Base-by-base conservation (phyloP, 1,139 yeast genomes). In the Yamadazyma jaroonii region DNA sequence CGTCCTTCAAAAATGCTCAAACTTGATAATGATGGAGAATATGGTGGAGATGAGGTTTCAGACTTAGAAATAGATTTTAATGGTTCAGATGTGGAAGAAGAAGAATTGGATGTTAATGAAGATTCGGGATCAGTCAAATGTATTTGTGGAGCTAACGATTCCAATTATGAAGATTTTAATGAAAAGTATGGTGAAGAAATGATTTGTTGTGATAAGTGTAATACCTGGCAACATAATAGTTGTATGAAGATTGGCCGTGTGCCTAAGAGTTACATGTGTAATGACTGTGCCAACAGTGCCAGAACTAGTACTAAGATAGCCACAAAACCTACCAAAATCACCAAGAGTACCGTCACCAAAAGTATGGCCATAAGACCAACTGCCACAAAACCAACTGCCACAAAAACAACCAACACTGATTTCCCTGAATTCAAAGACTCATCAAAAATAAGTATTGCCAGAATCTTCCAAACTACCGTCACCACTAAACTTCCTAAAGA, bases 151-250 rank as follows among this genome's bases (percentile, higher is more conserved):
- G 65, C 84, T 4, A 76, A 72, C n/a, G 81, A 83, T 48, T 77
- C 71, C 10, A 81, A 78, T 43, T 81, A 76, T 48, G 67, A 79
- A 45, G 84, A 72, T 40, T 81, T 72, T 1, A 75, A 72, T 5
- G 89, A 82, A 44, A 67, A 69, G 14, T 70, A 74, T 15, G 80
- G 85, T 6, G 70, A 74, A 26, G 70, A 74, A 25, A 84, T 86
- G 90, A 78, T 84, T 25, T 86, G 84, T 53, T 88, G 96, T 60
- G 95, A 84, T 39, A 53, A 62, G 15, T 88, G 96, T 56, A 61
- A 72, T 38, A 79, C 88, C 9, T 88, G 96, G 96, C 96, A 88
- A 55, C 96, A 88, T 56, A 77, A 81, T 25, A 66, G 61, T 39
- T 88, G 96, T 59, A 75, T 85, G 75, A 50, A 41, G 30, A 37